Conservation (phyloP, 2,329 filamentous ascomycete genomes). For the Cytospora paraplurivora region DNA sequence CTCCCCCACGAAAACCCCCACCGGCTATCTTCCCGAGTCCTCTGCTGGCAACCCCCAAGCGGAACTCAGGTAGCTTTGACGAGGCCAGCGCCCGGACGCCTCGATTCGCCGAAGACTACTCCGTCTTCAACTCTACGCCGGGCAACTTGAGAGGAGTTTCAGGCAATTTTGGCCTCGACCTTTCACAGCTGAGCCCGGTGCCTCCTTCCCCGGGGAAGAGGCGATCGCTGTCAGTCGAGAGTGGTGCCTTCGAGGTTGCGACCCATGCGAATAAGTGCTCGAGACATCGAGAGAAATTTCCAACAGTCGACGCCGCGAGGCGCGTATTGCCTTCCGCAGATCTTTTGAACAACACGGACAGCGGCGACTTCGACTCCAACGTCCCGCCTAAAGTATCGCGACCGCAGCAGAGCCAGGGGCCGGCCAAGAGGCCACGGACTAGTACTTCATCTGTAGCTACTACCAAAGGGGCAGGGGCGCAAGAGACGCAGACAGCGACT, state of each 20-base stretch:
- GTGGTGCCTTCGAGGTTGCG: constrained; percentile 53
- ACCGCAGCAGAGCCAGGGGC: constrained; percentile 37
- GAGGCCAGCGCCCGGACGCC: constrained; percentile 59
- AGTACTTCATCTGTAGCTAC: constrained; percentile 36
- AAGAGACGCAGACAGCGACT: constrained; percentile 56
- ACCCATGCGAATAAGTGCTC: constrained; percentile 66
- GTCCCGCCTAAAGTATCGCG: constrained; percentile 10
- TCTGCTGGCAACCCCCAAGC: constrained; percentile 59
- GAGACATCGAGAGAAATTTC: constrained; percentile 53
- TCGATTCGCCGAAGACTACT: constrained; percentile 65
- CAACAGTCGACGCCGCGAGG: constrained; percentile 61
- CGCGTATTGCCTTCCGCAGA: constrained; percentile 61
- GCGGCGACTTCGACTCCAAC: constrained; percentile 20
- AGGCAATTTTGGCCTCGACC: constrained; percentile 48
- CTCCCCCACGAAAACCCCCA: constrained; percentile 59
- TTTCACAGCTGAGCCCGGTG: constrained; percentile 43
- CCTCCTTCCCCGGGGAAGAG: constrained; percentile 45
- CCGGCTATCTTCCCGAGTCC: constrained; percentile 56
- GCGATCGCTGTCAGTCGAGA: constrained; percentile 53
- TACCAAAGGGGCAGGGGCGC: constrained; percentile 43
- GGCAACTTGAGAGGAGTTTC: constrained; percentile 53
- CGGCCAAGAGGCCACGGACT: constrained; percentile 50
- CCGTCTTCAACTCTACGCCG: constrained; percentile 66
- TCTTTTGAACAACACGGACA: constrained; percentile 40
- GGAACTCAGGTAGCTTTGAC: constrained; percentile 44